These are phyloP conservation scores for Paecilomyces sp. DNA, from an alignment of 2,329 filamentous ascomycete species.

Conservation along the genomic window DNA sequence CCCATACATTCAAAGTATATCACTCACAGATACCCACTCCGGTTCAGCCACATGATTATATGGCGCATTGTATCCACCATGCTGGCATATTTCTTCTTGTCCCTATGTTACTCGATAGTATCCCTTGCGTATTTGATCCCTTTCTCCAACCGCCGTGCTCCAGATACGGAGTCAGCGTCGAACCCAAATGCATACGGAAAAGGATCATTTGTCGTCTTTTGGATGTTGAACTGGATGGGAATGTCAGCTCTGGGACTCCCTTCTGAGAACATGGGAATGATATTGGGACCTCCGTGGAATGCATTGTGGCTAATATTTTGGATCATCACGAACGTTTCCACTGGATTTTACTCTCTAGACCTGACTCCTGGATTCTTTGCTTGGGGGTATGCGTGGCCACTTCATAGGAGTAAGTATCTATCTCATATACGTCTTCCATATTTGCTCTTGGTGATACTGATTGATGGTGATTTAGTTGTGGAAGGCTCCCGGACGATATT, in stretches of 20 bases:
- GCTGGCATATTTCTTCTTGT: conserved; percentile 54
- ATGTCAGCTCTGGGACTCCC: conserved; percentile 58
- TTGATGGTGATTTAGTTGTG: conserved; percentile 37
- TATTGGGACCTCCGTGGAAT: conserved; percentile 55
- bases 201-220: conserved; percentile 56
- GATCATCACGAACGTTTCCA: conserved; percentile 60
- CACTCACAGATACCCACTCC: conserved; percentile 44
- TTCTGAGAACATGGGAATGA: conserved; percentile 59
- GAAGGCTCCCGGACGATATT: conserved; percentile 53
- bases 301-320: conserved; percentile 60
- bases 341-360: conserved; percentile 53
- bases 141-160: conserved; percentile 45
- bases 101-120: conserved; percentile 57
- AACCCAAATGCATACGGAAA: conserved; percentile 51
- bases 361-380: conserved; percentile 52
- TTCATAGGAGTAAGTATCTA: conserved; percentile 46
- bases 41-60: conserved; percentile 51
- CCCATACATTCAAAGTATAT: conserved; percentile 57
- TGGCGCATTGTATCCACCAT: conserved; percentile 54
- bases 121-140: conserved; percentile 58
- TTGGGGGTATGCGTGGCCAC: conserved; percentile 58
- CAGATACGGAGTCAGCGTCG: conserved; percentile 35
- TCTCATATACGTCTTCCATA: background rate
- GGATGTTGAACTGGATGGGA: conserved; percentile 57
- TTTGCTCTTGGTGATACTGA: conserved; percentile 2